phyloP scores from a whole-genome alignment of 306 rosid species.

The Cucurbita ficifolia region DNA sequence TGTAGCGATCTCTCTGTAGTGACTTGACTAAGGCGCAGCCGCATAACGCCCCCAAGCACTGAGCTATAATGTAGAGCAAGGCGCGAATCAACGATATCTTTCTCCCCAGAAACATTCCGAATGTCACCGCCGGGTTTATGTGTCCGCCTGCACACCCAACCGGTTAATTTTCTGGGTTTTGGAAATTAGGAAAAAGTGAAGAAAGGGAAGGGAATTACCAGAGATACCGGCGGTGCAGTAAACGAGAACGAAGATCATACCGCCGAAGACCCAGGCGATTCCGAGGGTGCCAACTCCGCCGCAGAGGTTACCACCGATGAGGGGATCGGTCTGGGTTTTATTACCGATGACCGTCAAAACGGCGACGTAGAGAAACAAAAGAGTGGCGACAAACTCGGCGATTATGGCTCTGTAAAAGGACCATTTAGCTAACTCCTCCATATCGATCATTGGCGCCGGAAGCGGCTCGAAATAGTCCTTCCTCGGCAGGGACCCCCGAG shows the following conservation, averaged over 20 bases:
- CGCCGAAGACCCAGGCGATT: constrained; percentile 34
- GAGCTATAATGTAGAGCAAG: constrained; percentile 24
- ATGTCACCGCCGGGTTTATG: constrained; percentile 40
- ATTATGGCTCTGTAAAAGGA: constrained; percentile 5
- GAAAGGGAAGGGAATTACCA: background rate
- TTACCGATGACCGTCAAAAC: background rate
- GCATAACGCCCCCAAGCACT: constrained; percentile 31
- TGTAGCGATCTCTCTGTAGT: constrained; percentile 15
- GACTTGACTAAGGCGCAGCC: constrained; percentile 33
- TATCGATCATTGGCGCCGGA: background rate
- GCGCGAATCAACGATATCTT: constrained; percentile 29
- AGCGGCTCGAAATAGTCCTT: background rate
- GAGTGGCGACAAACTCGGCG: background rate
- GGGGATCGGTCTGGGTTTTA: background rate
- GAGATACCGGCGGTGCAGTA: constrained; percentile 36
- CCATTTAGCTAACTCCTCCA: background rate
- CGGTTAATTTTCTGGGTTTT: no score
- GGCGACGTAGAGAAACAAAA: background rate
- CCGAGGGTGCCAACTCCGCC: constrained; percentile 25
- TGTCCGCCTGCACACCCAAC: constrained; percentile 22
- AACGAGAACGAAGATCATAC: constrained; percentile 32
- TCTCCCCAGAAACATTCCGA: constrained; percentile 28
- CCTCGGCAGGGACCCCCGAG: background rate
- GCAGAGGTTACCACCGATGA: constrained; percentile 8
- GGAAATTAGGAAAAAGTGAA: background rate